Evolutionary conservation across 1,139 yeast genomes (phyloP).

Genomic region (Lodderomyces margitis): DNA sequence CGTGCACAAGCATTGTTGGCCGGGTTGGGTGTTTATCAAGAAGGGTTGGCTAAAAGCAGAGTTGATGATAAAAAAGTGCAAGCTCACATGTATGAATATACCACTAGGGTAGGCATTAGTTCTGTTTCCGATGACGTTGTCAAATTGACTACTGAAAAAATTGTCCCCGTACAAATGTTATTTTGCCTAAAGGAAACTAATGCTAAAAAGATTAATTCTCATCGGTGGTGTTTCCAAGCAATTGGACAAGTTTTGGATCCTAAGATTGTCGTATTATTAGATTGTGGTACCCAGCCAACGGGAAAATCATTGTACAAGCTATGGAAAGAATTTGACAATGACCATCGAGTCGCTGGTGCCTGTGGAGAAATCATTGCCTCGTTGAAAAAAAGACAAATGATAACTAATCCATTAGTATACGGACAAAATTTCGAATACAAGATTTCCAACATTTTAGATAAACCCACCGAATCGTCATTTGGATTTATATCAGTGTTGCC

Average conservation of each 20-base stretch:
- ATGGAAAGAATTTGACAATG: constrained; percentile 50
- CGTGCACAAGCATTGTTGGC: constrained; percentile 49
- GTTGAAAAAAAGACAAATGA: constrained; percentile 38
- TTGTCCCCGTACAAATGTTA: constrained; percentile 47
- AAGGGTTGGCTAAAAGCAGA: constrained; percentile 47
- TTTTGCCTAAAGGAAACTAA: constrained; percentile 48
- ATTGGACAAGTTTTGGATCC: constrained; percentile 46
- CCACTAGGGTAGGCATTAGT: constrained; percentile 49
- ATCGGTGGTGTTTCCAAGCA: constrained; percentile 53
- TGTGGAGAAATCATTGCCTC: constrained; percentile 51
- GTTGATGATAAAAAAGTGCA: constrained; percentile 48
- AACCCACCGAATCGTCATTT: constrained; percentile 47
- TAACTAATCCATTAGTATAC: constrained; percentile 46
- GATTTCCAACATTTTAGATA: constrained; percentile 45
- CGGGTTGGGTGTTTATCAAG: constrained; percentile 49
- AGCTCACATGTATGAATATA: constrained; percentile 48
- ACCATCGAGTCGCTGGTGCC: constrained; percentile 50
- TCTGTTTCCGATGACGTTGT: constrained; percentile 44
- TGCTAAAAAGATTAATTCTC: constrained; percentile 49
- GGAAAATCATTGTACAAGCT: constrained; percentile 47
- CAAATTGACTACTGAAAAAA: constrained; percentile 47
- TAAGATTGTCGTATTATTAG: constrained; percentile 41
- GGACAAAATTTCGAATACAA: constrained; percentile 51
- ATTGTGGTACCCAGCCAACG: constrained; percentile 50
- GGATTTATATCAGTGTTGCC: constrained; percentile 49